phyloP scores from a whole-genome alignment of 169 alveolate genomes.

The Blepharisma undulans region DNA sequence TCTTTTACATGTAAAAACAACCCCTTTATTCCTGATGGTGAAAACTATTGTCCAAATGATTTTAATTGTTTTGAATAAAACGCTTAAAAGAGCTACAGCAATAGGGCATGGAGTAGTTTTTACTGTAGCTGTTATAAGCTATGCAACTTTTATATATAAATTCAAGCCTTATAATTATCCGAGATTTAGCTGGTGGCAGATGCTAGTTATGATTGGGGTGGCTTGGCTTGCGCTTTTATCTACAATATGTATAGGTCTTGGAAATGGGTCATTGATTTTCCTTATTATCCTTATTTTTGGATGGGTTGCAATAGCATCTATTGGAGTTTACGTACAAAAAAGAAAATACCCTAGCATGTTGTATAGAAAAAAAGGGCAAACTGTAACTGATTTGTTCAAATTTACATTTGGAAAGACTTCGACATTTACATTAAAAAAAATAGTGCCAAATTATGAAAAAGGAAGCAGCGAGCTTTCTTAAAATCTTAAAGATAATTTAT shows the following conservation, averaged over 20 bases:
- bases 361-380: background rate
- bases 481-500: too few relatives aligned
- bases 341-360: background rate
- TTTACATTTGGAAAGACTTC: background rate
- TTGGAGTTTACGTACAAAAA: background rate
- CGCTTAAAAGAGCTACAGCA: background rate
- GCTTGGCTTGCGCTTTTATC: background rate
- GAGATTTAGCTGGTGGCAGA: background rate
- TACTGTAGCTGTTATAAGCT: background rate
- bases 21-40: background rate
- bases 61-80: background rate
- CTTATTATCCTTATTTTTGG: conserved; percentile 1
- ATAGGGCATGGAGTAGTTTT: background rate
- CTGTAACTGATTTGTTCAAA: background rate
- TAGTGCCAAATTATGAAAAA: too few relatives aligned
- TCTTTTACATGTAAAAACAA: background rate
- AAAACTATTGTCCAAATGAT: background rate
- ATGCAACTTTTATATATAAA: background rate
- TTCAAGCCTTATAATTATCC: conserved; percentile 28
- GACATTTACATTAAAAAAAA: too few relatives aligned
- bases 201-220: background rate
- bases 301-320: background rate
- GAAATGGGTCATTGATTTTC: too few relatives aligned
- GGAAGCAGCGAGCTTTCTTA: too few relatives aligned
- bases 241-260: background rate